Evolutionary conservation across 2,329 filamentous ascomycete genomes (phyloP), one percentile per base, ranked within the genome.

Genomic region (Coniochaeta hoffmannii): DNA sequence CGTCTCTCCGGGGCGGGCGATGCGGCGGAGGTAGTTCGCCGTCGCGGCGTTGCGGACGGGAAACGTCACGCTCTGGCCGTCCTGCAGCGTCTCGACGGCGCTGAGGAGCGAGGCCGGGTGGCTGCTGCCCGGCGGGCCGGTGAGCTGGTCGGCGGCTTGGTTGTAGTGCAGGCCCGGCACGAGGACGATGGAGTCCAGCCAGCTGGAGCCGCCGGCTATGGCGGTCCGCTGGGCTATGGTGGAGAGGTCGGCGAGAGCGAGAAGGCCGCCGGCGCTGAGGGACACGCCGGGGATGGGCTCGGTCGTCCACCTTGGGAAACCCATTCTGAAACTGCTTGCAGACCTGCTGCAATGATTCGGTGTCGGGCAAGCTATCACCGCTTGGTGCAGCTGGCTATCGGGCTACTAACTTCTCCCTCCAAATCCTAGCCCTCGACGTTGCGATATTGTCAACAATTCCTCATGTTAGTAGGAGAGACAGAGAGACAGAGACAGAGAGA

Each of bases 151-250:
- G 10, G 80, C 81, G 4, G 76, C 73, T 61, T 85, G 80, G 61
- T 86, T 81, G 60, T 78, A 79, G 66, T 86, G 83, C 53, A 86
- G 63, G 0, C 83, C 83, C 0, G 83, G 83, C 1, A 79, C 81
- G 2, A 86, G 72, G 12, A 85, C 70, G 11, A 86, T 70, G 8
- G 71, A 70, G 64, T 86, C 83, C 0, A 82, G 68, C 71, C 78
- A 80, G 2, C 75, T 77, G 1, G 80, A 78, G 2, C 78, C 80
- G 26, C 82, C 82, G 2, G 74, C 76, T 46, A 85, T 71, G 15
- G 74, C 76, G 2, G 82, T 85, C 7, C 81, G 75, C 50, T 78
- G 71, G 6, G 80, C 77, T 26, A 84, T 71, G 2, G 78, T 82
- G 34, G 73, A 71, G 36, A 86, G 73, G 57, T 85, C 81, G 3